phyloP scores from a whole-genome alignment of 257 asterid species.

The Fraxinus excelsior region DNA sequence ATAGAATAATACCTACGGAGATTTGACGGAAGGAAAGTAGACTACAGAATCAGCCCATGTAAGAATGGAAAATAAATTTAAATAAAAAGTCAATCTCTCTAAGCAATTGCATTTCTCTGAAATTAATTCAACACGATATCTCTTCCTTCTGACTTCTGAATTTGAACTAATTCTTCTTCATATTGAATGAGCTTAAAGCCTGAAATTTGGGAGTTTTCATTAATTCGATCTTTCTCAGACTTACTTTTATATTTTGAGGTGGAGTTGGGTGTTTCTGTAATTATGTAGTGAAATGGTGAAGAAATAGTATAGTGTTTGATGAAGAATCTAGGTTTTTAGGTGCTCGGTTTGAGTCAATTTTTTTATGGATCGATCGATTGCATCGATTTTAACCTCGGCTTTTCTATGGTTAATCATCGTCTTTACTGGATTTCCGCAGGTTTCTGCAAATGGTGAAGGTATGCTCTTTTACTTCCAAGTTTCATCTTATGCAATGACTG shows the following conservation, averaged over 20 bases:
- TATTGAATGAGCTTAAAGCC: background rate
- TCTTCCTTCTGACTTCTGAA: slow-evolving; percentile 23
- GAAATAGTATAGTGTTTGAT: background rate
- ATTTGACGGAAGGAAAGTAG: too few species aligned
- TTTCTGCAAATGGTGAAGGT: background rate
- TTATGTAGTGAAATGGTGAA: too few species aligned
- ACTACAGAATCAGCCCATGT: too few species aligned
- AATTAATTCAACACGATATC: slow-evolving; percentile 16
- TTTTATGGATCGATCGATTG: background rate
- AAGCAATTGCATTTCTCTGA: background rate
- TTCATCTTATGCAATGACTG: background rate
- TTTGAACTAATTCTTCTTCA: slow-evolving; percentile 16
- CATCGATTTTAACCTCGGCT: background rate
- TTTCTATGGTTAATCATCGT: background rate
- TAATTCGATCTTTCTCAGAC: background rate
- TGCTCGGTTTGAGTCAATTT: background rate
- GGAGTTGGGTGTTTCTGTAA: too few species aligned
- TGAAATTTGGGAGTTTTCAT: slow-evolving; percentile 9
- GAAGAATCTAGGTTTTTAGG: background rate
- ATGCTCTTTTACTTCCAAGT: background rate
- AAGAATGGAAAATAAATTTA: too few species aligned
- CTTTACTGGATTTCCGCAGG: background rate
- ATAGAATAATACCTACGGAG: too few species aligned
- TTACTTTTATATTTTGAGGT: too few species aligned
- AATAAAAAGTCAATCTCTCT: too few species aligned